Evolutionary conservation across 2,329 filamentous ascomycete species (phyloP).

Genomic region (Apiospora rasikravindrae): DNA sequence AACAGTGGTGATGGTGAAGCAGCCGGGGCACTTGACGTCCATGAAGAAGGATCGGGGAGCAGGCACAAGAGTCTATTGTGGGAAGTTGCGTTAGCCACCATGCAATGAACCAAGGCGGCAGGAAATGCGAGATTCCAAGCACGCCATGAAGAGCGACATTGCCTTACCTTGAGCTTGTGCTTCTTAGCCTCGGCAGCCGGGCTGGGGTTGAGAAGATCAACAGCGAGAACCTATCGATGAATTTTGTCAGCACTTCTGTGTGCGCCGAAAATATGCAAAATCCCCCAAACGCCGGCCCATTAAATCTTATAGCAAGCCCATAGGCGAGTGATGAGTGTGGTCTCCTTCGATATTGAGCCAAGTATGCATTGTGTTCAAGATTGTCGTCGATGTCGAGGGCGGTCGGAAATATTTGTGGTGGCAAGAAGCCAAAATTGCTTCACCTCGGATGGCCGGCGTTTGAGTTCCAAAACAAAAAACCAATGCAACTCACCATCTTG

Average conservation of each 20-base stretch:
- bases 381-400: slow-evolving; percentile 20
- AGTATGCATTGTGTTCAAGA: slow-evolving; percentile 11
- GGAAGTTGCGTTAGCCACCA: slow-evolving; percentile 29
- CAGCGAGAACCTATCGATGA: slow-evolving; percentile 88
- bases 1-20: slow-evolving; percentile 99
- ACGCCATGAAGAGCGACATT: neutral
- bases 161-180: slow-evolving; percentile 99
- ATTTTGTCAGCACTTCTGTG: slow-evolving; percentile 52
- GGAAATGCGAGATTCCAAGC: neutral
- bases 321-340: neutral
- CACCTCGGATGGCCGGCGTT: slow-evolving; percentile 24
- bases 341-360: slow-evolving; percentile 5
- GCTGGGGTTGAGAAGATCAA: slow-evolving; percentile 99
- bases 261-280: neutral
- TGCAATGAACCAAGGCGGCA: neutral
- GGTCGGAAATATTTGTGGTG: slow-evolving; percentile 9
- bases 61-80: slow-evolving; percentile 84
- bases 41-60: slow-evolving; percentile 99
- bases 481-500: slow-evolving; percentile 70
- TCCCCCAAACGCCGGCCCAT: slow-evolving; percentile 14
- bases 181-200: slow-evolving; percentile 98
- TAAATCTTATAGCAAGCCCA: slow-evolving; percentile 13
- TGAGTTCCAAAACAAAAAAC: slow-evolving; percentile 11
- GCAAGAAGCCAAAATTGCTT: slow-evolving; percentile 18
- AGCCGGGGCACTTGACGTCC: slow-evolving; percentile 99